Conservation (phyloP, 345 rosid genomes). For the Syzygium aromaticum region DNA sequence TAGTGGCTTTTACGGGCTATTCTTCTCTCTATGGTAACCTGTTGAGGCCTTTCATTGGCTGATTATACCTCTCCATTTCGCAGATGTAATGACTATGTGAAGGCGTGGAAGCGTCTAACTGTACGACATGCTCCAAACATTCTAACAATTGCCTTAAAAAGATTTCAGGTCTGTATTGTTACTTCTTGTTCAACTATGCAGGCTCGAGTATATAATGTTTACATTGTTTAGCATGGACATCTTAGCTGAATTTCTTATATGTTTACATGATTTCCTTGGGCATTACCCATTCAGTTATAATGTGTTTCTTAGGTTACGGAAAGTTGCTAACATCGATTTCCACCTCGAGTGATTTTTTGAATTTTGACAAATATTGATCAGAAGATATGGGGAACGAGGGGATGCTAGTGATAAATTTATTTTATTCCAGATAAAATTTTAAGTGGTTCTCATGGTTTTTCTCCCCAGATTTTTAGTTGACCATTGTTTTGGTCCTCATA, state of each 20-base stretch:
- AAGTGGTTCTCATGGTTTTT: not conserved
- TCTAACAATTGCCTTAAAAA: conserved; percentile 91
- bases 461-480: not conserved
- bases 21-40: not conserved
- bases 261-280: not conserved
- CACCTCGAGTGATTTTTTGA: not conserved
- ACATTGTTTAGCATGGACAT: not conserved
- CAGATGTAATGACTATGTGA: conserved; percentile 52
- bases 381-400: not conserved
- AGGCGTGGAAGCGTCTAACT: conserved; percentile 91
- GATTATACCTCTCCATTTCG: not conserved
- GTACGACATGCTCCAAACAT: conserved; percentile 67
- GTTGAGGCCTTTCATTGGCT: not conserved
- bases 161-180: conserved; percentile 13
- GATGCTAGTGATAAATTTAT: not conserved
- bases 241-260: not conserved
- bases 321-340: not conserved
- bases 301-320: not conserved
- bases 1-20: not conserved
- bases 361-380: too few relatives aligned
- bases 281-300: not conserved
- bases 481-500: not conserved
- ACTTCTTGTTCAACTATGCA: not conserved
- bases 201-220: not conserved
- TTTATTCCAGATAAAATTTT: not conserved